A percentile compares a stretch with the other conserved stretches of the same genome.
Evolutionary conservation across 176 grass and related monocot genomes (phyloP).

Genomic region (Musa acuminata): DNA sequence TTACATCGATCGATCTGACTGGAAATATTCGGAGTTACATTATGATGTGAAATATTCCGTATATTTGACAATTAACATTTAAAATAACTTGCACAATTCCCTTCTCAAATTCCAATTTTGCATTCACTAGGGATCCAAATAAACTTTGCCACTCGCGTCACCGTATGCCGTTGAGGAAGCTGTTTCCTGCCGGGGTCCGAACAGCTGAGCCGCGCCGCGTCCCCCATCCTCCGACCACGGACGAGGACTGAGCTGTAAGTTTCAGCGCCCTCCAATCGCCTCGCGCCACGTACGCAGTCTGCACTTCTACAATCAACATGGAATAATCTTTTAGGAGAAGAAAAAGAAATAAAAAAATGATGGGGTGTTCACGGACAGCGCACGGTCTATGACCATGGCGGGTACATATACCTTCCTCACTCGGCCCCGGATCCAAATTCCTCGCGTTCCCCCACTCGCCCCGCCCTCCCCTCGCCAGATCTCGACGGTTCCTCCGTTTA

Average conservation of each 20-base stretch:
- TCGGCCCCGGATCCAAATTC: not conserved
- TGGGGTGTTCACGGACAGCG: not conserved
- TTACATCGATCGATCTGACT: no score
- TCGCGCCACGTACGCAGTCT: not conserved
- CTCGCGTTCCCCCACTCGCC: not conserved
- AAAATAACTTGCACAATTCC: no score
- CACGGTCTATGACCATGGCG: not conserved
- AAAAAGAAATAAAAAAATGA: no score
- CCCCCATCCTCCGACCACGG: not conserved
- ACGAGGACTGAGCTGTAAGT: not conserved
- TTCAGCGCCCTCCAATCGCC: not conserved
- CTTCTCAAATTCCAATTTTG: no score
- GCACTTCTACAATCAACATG: no score
- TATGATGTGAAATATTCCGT: no score
- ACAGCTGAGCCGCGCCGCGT: not conserved
- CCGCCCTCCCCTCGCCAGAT: not conserved
- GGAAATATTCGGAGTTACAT: no score
- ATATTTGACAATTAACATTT: no score
- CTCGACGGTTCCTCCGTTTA: not conserved
- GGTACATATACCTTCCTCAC: slow-evolving; percentile 1
- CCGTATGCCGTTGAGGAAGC: not conserved
- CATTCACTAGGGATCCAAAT: no score
- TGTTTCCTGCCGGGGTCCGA: not conserved
- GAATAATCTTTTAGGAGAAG: no score
- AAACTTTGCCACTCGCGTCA: no score